Conservation (phyloP, 768 basidiomycete species). For the Pholiota molesta region DNA sequence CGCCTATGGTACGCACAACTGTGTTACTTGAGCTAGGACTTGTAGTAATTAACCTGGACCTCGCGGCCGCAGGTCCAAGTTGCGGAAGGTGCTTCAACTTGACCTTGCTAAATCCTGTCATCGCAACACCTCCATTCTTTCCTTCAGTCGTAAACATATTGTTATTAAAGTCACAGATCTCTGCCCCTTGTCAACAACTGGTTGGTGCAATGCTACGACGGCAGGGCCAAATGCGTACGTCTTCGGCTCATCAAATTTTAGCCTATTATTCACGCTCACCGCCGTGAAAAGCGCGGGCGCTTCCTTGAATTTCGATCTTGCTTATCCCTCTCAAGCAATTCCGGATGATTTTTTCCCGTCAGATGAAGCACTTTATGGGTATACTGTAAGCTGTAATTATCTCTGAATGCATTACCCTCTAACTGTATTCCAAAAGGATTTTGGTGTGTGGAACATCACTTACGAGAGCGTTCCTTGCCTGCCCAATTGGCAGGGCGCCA, state of each 20-base stretch:
- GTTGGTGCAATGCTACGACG: constrained; percentile 75
- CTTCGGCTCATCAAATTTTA: neutral
- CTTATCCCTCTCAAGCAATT: constrained; percentile 74
- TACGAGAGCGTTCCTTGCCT: constrained; percentile 69
- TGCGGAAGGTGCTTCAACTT: constrained; percentile 84
- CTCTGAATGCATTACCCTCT: neutral
- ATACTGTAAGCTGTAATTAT: constrained; percentile 31
- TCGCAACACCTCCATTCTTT: constrained; percentile 68
- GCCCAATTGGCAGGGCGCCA: constrained; percentile 64
- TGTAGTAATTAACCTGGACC: neutral
- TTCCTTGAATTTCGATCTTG: constrained; percentile 82
- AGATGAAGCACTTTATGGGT: constrained; percentile 66
- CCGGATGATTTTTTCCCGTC: constrained; percentile 77
- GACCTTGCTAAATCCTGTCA: constrained; percentile 70
- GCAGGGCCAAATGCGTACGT: constrained; percentile 65
- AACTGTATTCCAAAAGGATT: constrained; percentile 52
- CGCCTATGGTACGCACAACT: constrained; percentile 50
- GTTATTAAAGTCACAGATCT: constrained; percentile 82
- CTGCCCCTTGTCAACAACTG: constrained; percentile 63
- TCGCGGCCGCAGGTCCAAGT: constrained; percentile 50
- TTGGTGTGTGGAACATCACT: constrained; percentile 85
- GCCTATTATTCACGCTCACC: neutral
- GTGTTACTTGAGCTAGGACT: neutral
- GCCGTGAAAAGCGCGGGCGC: constrained; percentile 54
- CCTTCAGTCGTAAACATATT: constrained; percentile 59